phyloP scores from a whole-genome alignment of 805 yeast genomes.

The Yamadazyma sp. region DNA sequence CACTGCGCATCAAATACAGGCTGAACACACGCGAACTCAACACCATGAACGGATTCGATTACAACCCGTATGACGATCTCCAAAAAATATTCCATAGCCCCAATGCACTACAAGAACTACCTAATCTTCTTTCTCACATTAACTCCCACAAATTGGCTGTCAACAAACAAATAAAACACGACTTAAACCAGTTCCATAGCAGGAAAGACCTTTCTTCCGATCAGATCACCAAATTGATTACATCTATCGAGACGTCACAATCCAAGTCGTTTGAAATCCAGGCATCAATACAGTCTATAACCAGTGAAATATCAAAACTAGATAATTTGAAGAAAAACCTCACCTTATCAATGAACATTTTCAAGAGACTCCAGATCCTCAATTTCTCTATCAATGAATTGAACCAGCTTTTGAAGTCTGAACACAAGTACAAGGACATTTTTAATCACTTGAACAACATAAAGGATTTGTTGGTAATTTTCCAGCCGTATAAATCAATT shows the following conservation, averaged over 20 bases:
- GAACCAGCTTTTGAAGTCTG: constrained; percentile 51
- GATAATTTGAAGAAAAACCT: constrained; percentile 84
- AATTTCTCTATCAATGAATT: constrained; percentile 55
- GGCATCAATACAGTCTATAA: constrained; percentile 61
- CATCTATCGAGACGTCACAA: constrained; percentile 49
- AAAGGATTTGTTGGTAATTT: constrained; percentile 66
- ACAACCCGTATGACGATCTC: constrained; percentile 39
- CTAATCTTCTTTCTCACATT: constrained; percentile 49
- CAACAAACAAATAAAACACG: constrained; percentile 42
- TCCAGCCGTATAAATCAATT: constrained; percentile 78
- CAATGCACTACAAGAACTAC: constrained; percentile 50
- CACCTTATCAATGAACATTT: constrained; percentile 78
- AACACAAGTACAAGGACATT: constrained; percentile 55
- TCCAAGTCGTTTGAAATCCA: constrained; percentile 56
- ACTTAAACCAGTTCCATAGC: constrained; percentile 31
- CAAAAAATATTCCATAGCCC: constrained; percentile 51
- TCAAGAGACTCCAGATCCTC: constrained; percentile 85
- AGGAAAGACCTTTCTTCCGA: constrained; percentile 15
- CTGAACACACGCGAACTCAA: no score
- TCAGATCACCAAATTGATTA: constrained; percentile 42
- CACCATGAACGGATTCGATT: constrained; percentile 9
- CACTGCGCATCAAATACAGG: no score
- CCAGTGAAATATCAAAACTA: constrained; percentile 71
- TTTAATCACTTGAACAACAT: constrained; percentile 66
- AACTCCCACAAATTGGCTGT: constrained; percentile 51